Base-by-base conservation (phyloP, 2,329 filamentous ascomycete species). In the Trichoderma sp. region DNA sequence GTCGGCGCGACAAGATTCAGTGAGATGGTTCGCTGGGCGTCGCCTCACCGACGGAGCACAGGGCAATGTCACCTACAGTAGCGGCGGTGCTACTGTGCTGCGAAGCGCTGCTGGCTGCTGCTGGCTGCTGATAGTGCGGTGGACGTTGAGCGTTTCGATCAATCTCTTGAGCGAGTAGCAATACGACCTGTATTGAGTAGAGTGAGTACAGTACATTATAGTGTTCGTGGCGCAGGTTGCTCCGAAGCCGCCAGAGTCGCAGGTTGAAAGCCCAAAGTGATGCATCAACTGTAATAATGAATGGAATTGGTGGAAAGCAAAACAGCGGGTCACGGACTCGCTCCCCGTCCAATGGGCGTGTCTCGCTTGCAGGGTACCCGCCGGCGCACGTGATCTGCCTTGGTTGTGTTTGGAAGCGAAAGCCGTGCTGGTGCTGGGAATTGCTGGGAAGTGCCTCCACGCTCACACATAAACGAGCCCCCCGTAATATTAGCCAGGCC, bases 31-130 rank as follows among this genome's bases (percentile, higher is more conserved):
- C 48, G 60, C 48, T 64, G 29, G 25, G 17, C 34, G 34, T 42
- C 25, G 60, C 25, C 32, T 64, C 48, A 56, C 61, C 61, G 61
- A 64, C 48, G 61, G 50, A 64, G 61, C 61, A 32, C 50, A 63
- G 37, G 12, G 27, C 35, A 54, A 45, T 25, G 50, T 64, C 50
- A 34, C 50, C 35, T 61, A n/a, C 45, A 10, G 19, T 19, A 29
- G 61, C 50, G 61, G 61, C 50, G 32, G 32, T n/a, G 22, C 42
- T 37, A 35, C 59, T 50, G 29, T 48, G 39, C 17, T 45, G 39
- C 13, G 27, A 8, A 34, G 34, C 34, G 34, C 34, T 35, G 34
- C 34, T 35, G 34, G 34, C n/a, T 35, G 34, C 34, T 19, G 42
- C n/a, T 48, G 42, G n/a, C 42, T 48, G 42, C 42, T 48, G 22